Evolutionary conservation across 257 asterid species (phyloP), one percentile per base, ranked within the genome.

Genomic region (Orobanche coerulescens): DNA sequence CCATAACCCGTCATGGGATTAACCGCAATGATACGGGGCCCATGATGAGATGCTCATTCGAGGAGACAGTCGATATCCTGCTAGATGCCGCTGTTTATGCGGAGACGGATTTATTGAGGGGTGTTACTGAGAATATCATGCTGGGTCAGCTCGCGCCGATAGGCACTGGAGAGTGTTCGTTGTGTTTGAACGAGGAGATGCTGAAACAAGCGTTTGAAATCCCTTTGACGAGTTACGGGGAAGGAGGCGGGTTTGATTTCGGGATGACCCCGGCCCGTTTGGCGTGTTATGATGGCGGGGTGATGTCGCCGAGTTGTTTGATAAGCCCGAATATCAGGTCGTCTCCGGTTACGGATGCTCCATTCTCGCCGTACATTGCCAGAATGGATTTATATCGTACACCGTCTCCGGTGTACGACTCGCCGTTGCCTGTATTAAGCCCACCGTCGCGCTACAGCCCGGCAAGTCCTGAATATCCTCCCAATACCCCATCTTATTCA

Each of bases 11-110:
- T 61, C 98, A 93, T 42, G 98, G 98, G 14, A 86, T 93, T 46
- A 93, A 93, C 64, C 87, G 98, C 3, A 93, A 93, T 55, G 97
- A 93, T 40, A 93, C 98, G n/a, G 98, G 98, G 18, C 97, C 98
- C 58, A 81, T 93, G 95, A 93, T 93, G 98, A 82, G 95, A 73
- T 93, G 98, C 78, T 93, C 98, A 1, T 93, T 93, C 16, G 98
- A 93, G 75, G 98, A 93, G 74, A 93, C 98, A 0, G 98, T 93
- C 23, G 98, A 93, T 66, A 93, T 93, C 71, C 95, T 93, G 47
- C 97, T 93, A 5, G 97, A 93, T 61, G 98, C 98, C 68, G 97
- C 98, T 59, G 97, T 88, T 2, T 93, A 37, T 72, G 97, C 95
- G 2, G 98, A 93, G 76, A 78, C 84, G 6, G 98, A 93, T 78